phyloP scores from a whole-genome alignment of 148 eudicot genomes.

The Diospyros kaki region DNA sequence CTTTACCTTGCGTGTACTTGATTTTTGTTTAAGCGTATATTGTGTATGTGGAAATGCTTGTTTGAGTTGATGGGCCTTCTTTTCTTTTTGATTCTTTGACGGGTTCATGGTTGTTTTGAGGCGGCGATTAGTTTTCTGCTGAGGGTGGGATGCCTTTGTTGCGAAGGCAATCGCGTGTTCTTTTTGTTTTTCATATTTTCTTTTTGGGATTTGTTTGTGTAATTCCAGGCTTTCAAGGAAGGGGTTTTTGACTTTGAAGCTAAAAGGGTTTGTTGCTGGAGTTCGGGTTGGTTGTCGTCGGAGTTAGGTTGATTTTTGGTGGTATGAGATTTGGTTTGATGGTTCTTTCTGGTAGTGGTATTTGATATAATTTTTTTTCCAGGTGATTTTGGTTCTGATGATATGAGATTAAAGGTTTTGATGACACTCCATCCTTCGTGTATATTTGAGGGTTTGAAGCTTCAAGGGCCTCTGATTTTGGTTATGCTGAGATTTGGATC shows the following conservation, averaged over 20 bases:
- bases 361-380: background rate
- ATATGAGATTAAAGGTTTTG: background rate
- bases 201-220: slow-evolving; percentile 11
- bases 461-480: too few relatives aligned
- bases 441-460: too few relatives aligned
- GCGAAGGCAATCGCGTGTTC: slow-evolving; percentile 3
- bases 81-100: background rate
- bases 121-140: background rate
- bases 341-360: background rate
- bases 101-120: background rate
- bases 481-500: too few relatives aligned
- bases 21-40: background rate
- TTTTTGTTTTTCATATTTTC: background rate
- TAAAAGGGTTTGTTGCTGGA: background rate
- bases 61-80: slow-evolving; percentile 4
- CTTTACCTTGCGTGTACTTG: background rate
- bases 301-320: slow-evolving; percentile 3
- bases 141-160: background rate
- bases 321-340: slow-evolving; percentile 1
- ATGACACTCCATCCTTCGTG: too few relatives aligned
- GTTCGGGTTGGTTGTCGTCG: background rate
- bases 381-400: background rate
- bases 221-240: slow-evolving; percentile 25
- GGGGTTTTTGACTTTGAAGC: slow-evolving; percentile 33
- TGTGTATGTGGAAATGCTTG: background rate